Evolutionary conservation across 1,284 basidiomycete species (phyloP).

Genomic region (Stygiomarasmius scandens): DNA sequence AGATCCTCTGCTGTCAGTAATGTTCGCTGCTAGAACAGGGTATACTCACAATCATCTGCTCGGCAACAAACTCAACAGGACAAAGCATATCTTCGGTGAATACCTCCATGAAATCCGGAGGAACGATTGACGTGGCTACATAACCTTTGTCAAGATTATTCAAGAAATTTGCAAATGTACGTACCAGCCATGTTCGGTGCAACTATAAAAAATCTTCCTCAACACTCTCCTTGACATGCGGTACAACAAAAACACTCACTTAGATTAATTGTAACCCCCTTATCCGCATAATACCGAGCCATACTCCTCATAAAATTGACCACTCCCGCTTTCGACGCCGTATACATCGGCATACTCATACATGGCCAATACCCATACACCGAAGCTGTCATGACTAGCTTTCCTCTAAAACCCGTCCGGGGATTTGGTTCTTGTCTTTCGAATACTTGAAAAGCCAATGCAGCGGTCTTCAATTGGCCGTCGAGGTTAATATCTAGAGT

Average conservation of each 20-base stretch:
- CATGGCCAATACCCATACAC: constrained; percentile 20
- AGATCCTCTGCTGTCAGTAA: too few species aligned
- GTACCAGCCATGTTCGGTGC: constrained; percentile 21
- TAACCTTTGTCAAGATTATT: background rate
- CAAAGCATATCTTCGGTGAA: too few species aligned
- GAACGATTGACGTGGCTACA: too few species aligned
- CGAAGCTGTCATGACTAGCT: constrained; percentile 22
- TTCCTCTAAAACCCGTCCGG: constrained; percentile 23
- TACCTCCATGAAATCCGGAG: too few species aligned
- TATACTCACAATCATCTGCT: too few species aligned
- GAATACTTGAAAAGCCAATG: constrained; percentile 24
- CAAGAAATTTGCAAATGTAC: background rate
- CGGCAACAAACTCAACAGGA: too few species aligned
- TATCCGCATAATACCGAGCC: constrained; percentile 18
- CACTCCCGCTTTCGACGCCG: constrained; percentile 22
- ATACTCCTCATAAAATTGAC: constrained; percentile 21
- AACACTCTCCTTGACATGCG: too few species aligned
- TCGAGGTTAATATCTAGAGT: constrained; percentile 20
- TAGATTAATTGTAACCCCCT: constrained; percentile 21
- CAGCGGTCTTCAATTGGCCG: constrained; percentile 22
- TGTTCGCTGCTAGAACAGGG: too few species aligned
- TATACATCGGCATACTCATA: constrained; percentile 22
- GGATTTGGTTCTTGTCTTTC: constrained; percentile 20
- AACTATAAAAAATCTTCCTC: constrained; percentile 8
- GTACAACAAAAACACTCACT: constrained; percentile 12